phyloP scores from a whole-genome alignment of 768 basidiomycete species.

The Boletus reticuloceps region DNA sequence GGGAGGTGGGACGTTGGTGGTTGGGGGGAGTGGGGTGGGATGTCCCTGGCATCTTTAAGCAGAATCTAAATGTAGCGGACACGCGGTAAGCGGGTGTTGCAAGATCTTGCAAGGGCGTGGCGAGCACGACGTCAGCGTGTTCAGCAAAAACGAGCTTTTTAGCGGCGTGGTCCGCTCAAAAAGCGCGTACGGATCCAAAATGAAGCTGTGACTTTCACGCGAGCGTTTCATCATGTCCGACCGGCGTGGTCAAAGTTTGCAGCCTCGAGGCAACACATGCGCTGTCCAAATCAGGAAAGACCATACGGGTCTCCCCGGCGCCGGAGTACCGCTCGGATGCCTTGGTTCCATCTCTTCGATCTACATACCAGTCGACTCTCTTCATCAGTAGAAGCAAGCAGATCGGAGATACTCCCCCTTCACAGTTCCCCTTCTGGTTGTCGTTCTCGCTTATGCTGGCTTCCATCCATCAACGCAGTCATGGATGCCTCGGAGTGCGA shows the following conservation, averaged over 20 bases:
- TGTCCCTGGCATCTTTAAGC: slow-evolving; percentile 31
- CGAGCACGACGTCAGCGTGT: slow-evolving; percentile 21
- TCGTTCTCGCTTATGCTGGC: no score
- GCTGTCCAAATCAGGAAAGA: slow-evolving; percentile 5
- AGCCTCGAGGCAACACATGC: slow-evolving; percentile 28
- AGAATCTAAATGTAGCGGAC: slow-evolving; percentile 17
- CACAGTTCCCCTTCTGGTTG: no score
- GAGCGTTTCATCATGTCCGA: slow-evolving; percentile 12
- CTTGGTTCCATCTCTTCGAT: neutral
- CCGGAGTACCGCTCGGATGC: no score
- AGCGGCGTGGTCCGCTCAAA: slow-evolving; percentile 23
- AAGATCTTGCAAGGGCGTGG: slow-evolving; percentile 27
- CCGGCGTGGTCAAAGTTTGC: neutral
- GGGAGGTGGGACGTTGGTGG: slow-evolving; percentile 19
- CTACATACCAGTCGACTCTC: no score
- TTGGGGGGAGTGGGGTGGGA: slow-evolving; percentile 22
- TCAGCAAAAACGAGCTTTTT: slow-evolving; percentile 21
- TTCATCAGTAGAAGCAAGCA: no score
- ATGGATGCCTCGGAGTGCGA: no score
- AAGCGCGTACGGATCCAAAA: slow-evolving; percentile 15
- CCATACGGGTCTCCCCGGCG: neutral
- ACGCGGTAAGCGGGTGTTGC: slow-evolving; percentile 30
- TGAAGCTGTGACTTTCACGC: slow-evolving; percentile 19
- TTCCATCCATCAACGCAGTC: no score
- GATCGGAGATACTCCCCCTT: no score